phyloP scores from a whole-genome alignment of 331 rosid genomes.

The Pyrus hybrid region DNA sequence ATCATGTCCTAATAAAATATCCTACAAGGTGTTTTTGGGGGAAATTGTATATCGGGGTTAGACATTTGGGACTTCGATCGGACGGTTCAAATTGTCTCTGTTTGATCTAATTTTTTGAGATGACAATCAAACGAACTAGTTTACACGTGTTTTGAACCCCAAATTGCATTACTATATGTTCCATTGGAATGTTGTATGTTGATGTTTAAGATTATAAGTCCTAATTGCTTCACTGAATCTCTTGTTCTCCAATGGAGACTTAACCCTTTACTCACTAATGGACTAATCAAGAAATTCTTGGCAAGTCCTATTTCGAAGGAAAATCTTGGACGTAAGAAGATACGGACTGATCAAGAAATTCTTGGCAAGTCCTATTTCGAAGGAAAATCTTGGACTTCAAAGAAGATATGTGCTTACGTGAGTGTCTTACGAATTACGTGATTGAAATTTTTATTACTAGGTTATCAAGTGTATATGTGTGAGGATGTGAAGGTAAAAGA shows the following conservation, averaged over 20 bases:
- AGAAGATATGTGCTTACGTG: not conserved
- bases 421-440: not conserved
- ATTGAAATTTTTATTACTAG: no score
- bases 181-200: not conserved
- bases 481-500: no score
- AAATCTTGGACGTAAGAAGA: no score
- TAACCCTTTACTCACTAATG: not conserved
- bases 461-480: not conserved
- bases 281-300: not conserved
- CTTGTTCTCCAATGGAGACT: not conserved
- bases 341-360: not conserved
- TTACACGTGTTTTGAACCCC: not conserved
- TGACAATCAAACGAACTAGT: not conserved
- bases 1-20: not conserved
- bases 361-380: no score
- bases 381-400: no score
- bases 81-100: not conserved
- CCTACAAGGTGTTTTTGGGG: not conserved
- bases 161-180: not conserved
- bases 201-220: not conserved
- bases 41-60: not conserved
- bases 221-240: not conserved
- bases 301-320: no score
- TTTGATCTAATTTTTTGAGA: not conserved
- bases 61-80: not conserved